Evolutionary conservation across 1,284 basidiomycete species (phyloP).

Genomic region (Coriolopsis trogii): DNA sequence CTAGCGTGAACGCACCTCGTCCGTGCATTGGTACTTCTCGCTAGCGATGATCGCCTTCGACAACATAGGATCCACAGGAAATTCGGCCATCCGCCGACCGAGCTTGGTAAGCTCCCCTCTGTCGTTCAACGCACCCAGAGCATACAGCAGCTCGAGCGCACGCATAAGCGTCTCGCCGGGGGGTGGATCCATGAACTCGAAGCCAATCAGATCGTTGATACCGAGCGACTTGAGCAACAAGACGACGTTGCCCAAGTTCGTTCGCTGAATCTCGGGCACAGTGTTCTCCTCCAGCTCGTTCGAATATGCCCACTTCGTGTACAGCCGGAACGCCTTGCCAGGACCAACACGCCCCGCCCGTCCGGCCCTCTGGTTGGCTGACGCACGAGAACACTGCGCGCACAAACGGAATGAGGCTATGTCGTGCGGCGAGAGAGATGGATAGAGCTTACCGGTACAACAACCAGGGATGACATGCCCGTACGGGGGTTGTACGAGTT

Average conservation of each 20-base stretch:
- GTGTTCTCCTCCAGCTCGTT: slow-evolving; percentile 98
- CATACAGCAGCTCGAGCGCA: slow-evolving; percentile 92
- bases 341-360: slow-evolving; percentile 97
- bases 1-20: slow-evolving; percentile 67
- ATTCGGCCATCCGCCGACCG: slow-evolving; percentile 97
- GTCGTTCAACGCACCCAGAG: slow-evolving; percentile 95
- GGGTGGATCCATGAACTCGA: slow-evolving; percentile 99
- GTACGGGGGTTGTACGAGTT: slow-evolving; percentile 97
- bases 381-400: slow-evolving; percentile 90
- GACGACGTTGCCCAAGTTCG: slow-evolving; percentile 97
- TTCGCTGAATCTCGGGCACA: slow-evolving; percentile 97
- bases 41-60: slow-evolving; percentile 96
- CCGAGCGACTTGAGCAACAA: slow-evolving; percentile 94
- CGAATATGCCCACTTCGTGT: slow-evolving; percentile 94
- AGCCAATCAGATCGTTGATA: slow-evolving; percentile 97
- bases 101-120: slow-evolving; percentile 95
- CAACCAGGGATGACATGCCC: slow-evolving; percentile 93
- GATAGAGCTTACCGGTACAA: slow-evolving; percentile 78
- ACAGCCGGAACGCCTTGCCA: slow-evolving; percentile 97
- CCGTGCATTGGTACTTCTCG: slow-evolving; percentile 94
- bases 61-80: slow-evolving; percentile 98
- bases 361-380: slow-evolving; percentile 96
- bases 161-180: slow-evolving; percentile 98
- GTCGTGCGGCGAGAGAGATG: slow-evolving; percentile 3
- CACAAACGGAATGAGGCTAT: not conserved